These are phyloP conservation scores for Nigrospora sphaerica DNA, from an alignment of 2,329 filamentous ascomycete genomes.

Conservation along the genomic window DNA sequence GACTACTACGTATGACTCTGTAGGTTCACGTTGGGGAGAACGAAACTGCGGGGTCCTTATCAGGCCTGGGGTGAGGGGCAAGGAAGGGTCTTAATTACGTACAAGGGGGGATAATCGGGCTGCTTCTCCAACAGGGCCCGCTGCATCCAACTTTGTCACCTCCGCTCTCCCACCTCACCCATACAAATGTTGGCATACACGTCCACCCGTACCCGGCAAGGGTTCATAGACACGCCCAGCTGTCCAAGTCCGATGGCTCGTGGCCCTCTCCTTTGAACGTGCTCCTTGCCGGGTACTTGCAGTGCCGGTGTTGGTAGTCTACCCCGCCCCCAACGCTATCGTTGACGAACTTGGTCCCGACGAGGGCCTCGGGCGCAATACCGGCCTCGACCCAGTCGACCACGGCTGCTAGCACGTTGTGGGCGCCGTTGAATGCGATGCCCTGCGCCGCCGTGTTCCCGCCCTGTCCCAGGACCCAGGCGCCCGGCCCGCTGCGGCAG, in stretches of 20 bases:
- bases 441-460: constrained; percentile 8
- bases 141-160: too few relatives aligned
- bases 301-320: constrained; percentile 24
- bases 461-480: constrained; percentile 23
- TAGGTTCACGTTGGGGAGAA: too few relatives aligned
- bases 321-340: constrained; percentile 14
- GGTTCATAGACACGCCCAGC: constrained; percentile 18
- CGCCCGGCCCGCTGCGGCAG: constrained; percentile 38
- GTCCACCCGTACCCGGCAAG: too few relatives aligned
- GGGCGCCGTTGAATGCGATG: constrained; percentile 22
- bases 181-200: too few relatives aligned
- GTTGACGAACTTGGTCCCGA: constrained; percentile 26
- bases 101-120: too few relatives aligned
- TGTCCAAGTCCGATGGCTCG: constrained; percentile 16
- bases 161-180: too few relatives aligned
- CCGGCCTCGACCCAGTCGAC: constrained; percentile 41
- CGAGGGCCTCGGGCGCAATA: constrained; percentile 29
- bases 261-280: constrained; percentile 17
- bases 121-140: too few relatives aligned
- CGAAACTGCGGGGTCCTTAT: too few relatives aligned
- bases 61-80: too few relatives aligned
- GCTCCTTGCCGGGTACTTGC: constrained; percentile 25
- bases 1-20: too few relatives aligned
- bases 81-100: too few relatives aligned
- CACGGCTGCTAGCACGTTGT: constrained; percentile 39